Base-by-base conservation (phyloP, 2,329 filamentous ascomycete genomes). In the Aciculosporium take region DNA sequence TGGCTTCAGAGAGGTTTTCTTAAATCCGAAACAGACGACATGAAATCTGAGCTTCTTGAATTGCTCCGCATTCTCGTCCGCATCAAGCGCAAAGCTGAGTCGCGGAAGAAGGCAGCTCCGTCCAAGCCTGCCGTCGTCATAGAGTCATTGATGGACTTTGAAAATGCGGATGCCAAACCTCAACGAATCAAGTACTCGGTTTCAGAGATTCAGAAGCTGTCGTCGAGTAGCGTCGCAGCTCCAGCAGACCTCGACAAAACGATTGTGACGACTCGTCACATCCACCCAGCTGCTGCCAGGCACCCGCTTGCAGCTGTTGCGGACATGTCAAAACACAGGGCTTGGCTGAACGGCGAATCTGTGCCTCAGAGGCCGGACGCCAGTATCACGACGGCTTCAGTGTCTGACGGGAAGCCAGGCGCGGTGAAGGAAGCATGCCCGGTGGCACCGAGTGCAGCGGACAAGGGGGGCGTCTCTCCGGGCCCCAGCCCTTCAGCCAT, bases 1-100 rank as follows among this genome's bases (percentile, higher is more conserved):
- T 58, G 54, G 55, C 40, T 51, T 6, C 27, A 43, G 3, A 45
- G 51, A 10, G 54, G 54, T 0, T 51, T 51, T 13, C 45, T 59
- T n/a, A 43, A 46, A 4, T 47, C 40, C 7, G 43, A 54, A 6
- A 40, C 37, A 3, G 49, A 54, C 9, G 46, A 50, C 5, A 43
- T 57, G 20, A 53, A 49, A 20, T 38, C 49, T 0, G 46, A 49
- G 3, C 37, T 56, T 1, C 21, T 53, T 2, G 23, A 46, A 0
- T 31, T 55, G 1, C 42, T 60, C 3, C 48, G 50, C 5, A 36
- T 49, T 8, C 44, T 57, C 5, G 20, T 39, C 3, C 45, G 46
- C 3, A 43, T 57, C 37, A 53, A 52, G 28, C 40, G 46, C 35
- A 55, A 54, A 32, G 37, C 38, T 1, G 42, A 48, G 37, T 38